Percentiles rank a stretch among this genome's conserved stretches.
phyloP scores from a whole-genome alignment of 495 filamentous ascomycete species.

The Parathielavia appendiculata region DNA sequence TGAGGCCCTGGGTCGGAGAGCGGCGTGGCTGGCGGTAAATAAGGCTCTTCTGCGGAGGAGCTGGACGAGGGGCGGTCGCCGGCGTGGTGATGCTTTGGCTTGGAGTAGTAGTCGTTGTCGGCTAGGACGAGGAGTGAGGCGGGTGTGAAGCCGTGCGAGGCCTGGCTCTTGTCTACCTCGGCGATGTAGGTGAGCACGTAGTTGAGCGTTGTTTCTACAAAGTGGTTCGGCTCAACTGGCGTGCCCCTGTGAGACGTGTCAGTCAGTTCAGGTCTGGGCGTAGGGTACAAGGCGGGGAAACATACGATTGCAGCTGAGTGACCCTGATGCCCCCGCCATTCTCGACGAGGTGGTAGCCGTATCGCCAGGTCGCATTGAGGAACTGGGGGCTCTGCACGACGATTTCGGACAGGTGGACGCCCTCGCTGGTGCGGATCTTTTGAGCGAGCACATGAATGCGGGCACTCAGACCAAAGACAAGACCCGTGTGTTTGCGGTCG shows the following conservation, averaged over 20 bases:
- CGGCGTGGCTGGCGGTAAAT: background rate
- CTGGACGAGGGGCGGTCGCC: conserved; percentile 40
- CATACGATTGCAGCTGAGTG: conserved; percentile 74
- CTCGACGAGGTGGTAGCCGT: conserved; percentile 62
- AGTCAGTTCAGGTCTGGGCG: conserved; percentile 9
- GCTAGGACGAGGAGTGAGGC: conserved; percentile 81
- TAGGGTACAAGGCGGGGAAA: conserved; percentile 11
- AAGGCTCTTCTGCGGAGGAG: conserved; percentile 4
- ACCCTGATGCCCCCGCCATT: conserved; percentile 72
- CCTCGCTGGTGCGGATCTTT: conserved; percentile 52
- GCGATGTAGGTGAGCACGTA: conserved; percentile 82
- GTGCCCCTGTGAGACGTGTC: conserved; percentile 28
- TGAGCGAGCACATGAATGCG: conserved; percentile 82
- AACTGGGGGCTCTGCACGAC: conserved; percentile 91
- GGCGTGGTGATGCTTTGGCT: background rate
- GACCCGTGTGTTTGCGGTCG: conserved; percentile 77
- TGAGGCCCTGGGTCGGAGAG: conserved; percentile 2
- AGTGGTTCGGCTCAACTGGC: conserved; percentile 56
- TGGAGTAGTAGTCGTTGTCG: conserved; percentile 93
- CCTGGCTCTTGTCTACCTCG: conserved; percentile 47
- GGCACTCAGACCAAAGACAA: conserved; percentile 92
- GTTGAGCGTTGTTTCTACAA: conserved; percentile 83
- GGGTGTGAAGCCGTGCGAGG: conserved; percentile 56
- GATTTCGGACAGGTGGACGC: conserved; percentile 60
- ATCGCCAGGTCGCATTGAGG: conserved; percentile 76